Base-by-base conservation (phyloP, 1,284 basidiomycete species). In the Ganoderma sp. region DNA sequence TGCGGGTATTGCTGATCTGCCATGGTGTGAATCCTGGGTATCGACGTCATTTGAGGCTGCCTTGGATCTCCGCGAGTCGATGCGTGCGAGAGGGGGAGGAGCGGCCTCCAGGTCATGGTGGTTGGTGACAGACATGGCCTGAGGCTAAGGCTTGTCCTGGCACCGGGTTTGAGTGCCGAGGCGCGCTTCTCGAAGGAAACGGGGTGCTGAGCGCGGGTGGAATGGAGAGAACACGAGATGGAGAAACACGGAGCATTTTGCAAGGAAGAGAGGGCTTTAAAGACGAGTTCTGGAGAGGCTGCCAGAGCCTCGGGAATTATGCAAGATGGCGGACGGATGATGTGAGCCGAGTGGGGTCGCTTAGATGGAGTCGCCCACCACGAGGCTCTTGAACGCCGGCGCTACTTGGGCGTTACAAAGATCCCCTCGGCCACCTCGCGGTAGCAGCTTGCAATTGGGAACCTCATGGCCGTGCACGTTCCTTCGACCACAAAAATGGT, bases 1-100 rank as follows among this genome's bases (percentile, higher is more conserved):
- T 3, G 69, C 34, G 39, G 71, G 48, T 8, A 10, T 60, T 14
- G 45, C 45, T 34, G 57, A 14, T 25, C 54, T 59, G 3, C 61
- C 58, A 28, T 64, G 39, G 25, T n/a, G 56, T n/a, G 25, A 43
- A 7, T 67, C 70, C 6, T 66, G 50, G 39, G 34, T 25, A 37
- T 64, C 69, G 37, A 62, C 39, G 6, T 64, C 62, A 59, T 48
- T 64, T 7, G 52, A n/a, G 10, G 39, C 64, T 32, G 67, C 65
- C 63, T 69, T 71, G 14, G 59, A 59, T 22, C 67, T 71, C 34
- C 61, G 34, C 1, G 66, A 32, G 66, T 71, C 60, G 65, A 62
- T 32, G 22, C 58, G 37, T 8, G 15, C 37, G 61, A 25, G 64
- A 25, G 58, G 28, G 28, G 57, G 54, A 42, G 63, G 32, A 19